Percentiles rank a stretch among this genome's conserved stretches.
These are phyloP conservation scores for Thelonectria blattea DNA, from an alignment of 2,329 filamentous ascomycete species.

Conservation along the genomic window DNA sequence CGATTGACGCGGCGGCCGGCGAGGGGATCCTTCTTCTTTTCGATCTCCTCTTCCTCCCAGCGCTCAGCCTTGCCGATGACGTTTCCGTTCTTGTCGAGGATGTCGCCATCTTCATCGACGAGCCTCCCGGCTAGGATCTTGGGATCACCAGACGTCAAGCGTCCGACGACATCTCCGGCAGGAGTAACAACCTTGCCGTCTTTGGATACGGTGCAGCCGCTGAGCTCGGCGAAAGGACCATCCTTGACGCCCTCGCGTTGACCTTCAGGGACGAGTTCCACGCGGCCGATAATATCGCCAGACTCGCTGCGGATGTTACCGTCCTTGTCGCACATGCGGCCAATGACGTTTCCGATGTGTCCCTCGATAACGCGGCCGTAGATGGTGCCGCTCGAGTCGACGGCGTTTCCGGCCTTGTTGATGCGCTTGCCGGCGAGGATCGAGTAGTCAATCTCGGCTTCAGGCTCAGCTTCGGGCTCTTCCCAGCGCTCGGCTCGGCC, in stretches of 20 bases:
- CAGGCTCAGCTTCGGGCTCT: constrained; percentile 51
- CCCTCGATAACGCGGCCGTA: constrained; percentile 73
- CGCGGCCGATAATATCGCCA: constrained; percentile 72
- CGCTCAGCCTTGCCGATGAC: constrained; percentile 63
- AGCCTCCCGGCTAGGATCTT: constrained; percentile 74
- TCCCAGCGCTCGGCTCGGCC: constrained; percentile 75
- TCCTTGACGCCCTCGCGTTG: constrained; percentile 69
- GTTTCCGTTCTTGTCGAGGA: constrained; percentile 77
- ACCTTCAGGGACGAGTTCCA: constrained; percentile 70
- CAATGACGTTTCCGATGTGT: constrained; percentile 65
- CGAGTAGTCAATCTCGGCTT: constrained; percentile 65
- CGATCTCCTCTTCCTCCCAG: constrained; percentile 62
- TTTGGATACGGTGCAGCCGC: constrained; percentile 69
- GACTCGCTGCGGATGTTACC: constrained; percentile 75
- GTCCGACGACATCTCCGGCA: constrained; percentile 73
- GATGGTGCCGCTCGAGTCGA: constrained; percentile 60
- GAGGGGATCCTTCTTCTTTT: constrained; percentile 59
- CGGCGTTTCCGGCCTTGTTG: constrained; percentile 71
- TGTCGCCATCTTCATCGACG: constrained; percentile 83
- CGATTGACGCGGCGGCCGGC: constrained; percentile 62
- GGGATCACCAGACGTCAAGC: constrained; percentile 71
- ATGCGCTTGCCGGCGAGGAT: constrained; percentile 72
- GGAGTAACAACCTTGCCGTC: constrained; percentile 72
- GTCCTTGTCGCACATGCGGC: constrained; percentile 73
- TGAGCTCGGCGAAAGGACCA: constrained; percentile 71